Conservation (phyloP, 768 basidiomycete species). For the Auriculariales sp. region DNA sequence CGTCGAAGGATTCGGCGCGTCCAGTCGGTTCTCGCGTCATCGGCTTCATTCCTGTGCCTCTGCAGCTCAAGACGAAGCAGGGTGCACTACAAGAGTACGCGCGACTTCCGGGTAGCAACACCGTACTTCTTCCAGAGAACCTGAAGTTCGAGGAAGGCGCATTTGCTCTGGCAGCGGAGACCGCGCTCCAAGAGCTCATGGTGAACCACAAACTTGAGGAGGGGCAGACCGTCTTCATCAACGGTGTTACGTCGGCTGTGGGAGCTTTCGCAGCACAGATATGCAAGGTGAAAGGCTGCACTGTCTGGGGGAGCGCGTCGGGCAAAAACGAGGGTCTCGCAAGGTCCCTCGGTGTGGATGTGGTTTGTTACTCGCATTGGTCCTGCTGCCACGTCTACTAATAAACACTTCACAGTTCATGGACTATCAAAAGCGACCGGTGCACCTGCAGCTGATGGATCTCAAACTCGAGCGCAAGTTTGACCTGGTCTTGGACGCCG, state of each 20-base stretch:
- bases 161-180: slow-evolving; percentile 43
- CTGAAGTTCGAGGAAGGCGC: slow-evolving; percentile 44
- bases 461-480: slow-evolving; percentile 36
- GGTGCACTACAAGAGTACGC: slow-evolving; percentile 49
- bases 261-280: slow-evolving; percentile 61
- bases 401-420: slow-evolving; percentile 27
- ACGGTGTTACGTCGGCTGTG: slow-evolving; percentile 56
- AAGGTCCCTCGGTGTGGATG: slow-evolving; percentile 46
- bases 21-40: slow-evolving; percentile 48
- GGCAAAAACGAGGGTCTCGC: slow-evolving; percentile 45
- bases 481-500: slow-evolving; percentile 46
- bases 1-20: slow-evolving; percentile 37
- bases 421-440: slow-evolving; percentile 41
- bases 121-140: slow-evolving; percentile 25
- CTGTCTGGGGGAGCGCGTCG: slow-evolving; percentile 45
- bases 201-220: slow-evolving; percentile 32
- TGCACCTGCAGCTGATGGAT: slow-evolving; percentile 29
- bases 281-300: slow-evolving; percentile 48
- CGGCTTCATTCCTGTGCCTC: slow-evolving; percentile 33
- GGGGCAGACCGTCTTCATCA: slow-evolving; percentile 49
- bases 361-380: too few species aligned
- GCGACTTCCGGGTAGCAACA: slow-evolving; percentile 24
- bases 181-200: slow-evolving; percentile 43
- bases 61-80: slow-evolving; percentile 24
- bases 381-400: background rate